Evolutionary conservation across 192 early-diverging fungal species (phyloP).

Genomic region (Coemansia sp.): DNA sequence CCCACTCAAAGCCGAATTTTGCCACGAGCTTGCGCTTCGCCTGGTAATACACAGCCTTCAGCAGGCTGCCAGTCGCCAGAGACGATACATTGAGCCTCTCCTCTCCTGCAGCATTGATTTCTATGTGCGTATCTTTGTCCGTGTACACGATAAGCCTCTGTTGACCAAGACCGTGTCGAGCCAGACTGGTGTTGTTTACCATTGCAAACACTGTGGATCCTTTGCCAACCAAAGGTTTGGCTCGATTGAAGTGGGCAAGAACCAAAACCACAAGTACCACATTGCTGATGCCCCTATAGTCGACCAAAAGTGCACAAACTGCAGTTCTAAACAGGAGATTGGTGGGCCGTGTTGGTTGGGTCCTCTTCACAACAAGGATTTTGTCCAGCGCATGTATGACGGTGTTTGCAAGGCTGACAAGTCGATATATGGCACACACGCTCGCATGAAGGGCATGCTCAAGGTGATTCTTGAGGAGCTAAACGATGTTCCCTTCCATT

Average conservation of each 20-base stretch:
- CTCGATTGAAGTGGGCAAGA: conserved; percentile 56
- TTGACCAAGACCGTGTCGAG: conserved; percentile 78
- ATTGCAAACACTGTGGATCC: conserved; percentile 80
- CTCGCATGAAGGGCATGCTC: conserved; percentile 95
- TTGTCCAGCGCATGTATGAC: conserved; percentile 78
- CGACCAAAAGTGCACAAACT: conserved; percentile 68
- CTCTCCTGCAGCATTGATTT: conserved; percentile 96
- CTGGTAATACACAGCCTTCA: conserved; percentile 83
- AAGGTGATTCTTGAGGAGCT: conserved; percentile 80
- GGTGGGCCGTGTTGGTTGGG: conserved; percentile 92
- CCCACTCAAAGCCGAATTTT: conserved; percentile 82
- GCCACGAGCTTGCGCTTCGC: conserved; percentile 94
- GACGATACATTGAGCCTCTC: conserved; percentile 82
- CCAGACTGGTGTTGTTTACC: conserved; percentile 80
- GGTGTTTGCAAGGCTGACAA: conserved; percentile 62
- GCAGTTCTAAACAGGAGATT: conserved; percentile 68
- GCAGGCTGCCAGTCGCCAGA: conserved; percentile 80
- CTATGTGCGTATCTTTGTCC: conserved; percentile 95
- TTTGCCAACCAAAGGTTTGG: conserved; percentile 77
- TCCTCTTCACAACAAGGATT: conserved; percentile 79
- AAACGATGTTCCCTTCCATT: conserved; percentile 76
- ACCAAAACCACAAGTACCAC: conserved; percentile 62
- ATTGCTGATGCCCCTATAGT: conserved; percentile 65
- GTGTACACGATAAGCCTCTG: conserved; percentile 72
- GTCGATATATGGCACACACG: conserved; percentile 72